These are phyloP conservation scores for Aureobasidium sp. DNA, from an alignment of 2,329 filamentous ascomycete species.

Conservation along the genomic window DNA sequence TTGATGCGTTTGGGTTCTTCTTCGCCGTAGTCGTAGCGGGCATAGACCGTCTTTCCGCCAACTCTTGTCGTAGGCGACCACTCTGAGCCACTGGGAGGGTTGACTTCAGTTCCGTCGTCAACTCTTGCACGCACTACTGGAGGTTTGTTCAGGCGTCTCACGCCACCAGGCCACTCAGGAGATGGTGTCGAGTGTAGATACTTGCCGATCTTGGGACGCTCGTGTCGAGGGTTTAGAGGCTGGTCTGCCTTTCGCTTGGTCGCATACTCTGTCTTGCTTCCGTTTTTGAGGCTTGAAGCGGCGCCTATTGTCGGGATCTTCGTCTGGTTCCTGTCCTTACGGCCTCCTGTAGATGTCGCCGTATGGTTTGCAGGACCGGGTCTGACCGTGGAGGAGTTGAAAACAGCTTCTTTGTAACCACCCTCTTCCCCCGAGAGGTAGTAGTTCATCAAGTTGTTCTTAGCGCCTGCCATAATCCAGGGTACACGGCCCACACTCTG, in stretches of 20 bases:
- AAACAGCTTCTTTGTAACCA: not conserved
- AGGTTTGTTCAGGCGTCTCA: not conserved
- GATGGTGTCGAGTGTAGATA: slow-evolving; percentile 7
- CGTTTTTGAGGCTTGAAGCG: not conserved
- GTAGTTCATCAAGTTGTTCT: slow-evolving; percentile 18
- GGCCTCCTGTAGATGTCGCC: not conserved
- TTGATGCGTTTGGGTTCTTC: not conserved
- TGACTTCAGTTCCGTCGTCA: not conserved
- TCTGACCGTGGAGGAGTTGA: not conserved
- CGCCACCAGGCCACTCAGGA: not conserved
- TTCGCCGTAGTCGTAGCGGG: not conserved
- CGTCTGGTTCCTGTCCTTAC: not conserved
- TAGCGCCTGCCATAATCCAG: slow-evolving; percentile 13
- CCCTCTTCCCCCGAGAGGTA: slow-evolving; percentile 21
- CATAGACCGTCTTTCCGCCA: slow-evolving; percentile 1
- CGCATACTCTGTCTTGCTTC: not conserved
- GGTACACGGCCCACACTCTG: slow-evolving; percentile 17
- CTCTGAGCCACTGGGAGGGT: not conserved
- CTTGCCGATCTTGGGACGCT: not conserved
- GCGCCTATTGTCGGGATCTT: not conserved
- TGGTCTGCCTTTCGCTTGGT: not conserved
- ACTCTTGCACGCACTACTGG: not conserved
- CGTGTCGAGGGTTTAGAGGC: not conserved
- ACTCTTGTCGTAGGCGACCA: not conserved
- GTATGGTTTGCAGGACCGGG: not conserved